Evolutionary conservation across 768 basidiomycete genomes (phyloP).

Genomic region (Russula earlei): DNA sequence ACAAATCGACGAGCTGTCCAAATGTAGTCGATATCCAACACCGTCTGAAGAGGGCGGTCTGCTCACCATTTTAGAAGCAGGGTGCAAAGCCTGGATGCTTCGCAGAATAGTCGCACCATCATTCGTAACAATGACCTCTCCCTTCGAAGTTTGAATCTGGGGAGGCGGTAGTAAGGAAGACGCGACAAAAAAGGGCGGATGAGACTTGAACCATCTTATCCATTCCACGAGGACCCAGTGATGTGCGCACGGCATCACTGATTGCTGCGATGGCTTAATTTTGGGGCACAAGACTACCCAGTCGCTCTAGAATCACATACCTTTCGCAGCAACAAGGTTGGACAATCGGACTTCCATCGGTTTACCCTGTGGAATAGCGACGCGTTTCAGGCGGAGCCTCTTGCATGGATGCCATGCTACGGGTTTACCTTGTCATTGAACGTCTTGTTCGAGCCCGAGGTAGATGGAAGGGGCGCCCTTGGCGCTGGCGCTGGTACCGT

Average conservation of each 20-base stretch:
- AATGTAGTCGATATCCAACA: neutral
- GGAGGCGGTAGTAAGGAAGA: slow-evolving; percentile 1
- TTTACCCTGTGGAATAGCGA: slow-evolving; percentile 56
- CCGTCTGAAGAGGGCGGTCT: neutral
- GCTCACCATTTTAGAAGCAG: slow-evolving; percentile 94
- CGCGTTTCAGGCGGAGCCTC: slow-evolving; percentile 25
- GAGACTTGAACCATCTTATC: slow-evolving; percentile 82
- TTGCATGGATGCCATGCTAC: neutral
- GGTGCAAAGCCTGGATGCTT: slow-evolving; percentile 92
- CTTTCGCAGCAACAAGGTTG: slow-evolving; percentile 97
- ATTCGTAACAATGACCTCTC: slow-evolving; percentile 96
- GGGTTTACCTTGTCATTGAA: slow-evolving; percentile 75
- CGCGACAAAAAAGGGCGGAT: neutral
- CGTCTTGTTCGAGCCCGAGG: slow-evolving; percentile 29
- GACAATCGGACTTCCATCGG: slow-evolving; percentile 96
- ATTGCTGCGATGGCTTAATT: slow-evolving; percentile 49
- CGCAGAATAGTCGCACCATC: slow-evolving; percentile 97
- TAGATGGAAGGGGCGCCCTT: slow-evolving; percentile 10
- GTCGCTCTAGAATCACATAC: slow-evolving; percentile 31
- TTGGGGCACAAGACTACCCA: slow-evolving; percentile 11
- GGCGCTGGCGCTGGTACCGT: slow-evolving; percentile 21
- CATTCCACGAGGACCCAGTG: slow-evolving; percentile 95
- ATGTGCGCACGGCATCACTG: slow-evolving; percentile 94
- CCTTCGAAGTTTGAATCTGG: slow-evolving; percentile 92
- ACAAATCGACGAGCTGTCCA: slow-evolving; percentile 86